These are phyloP conservation scores for Dianthus caryophyllus DNA, from an alignment of 148 eudicot genomes.

Conservation along the genomic window DNA sequence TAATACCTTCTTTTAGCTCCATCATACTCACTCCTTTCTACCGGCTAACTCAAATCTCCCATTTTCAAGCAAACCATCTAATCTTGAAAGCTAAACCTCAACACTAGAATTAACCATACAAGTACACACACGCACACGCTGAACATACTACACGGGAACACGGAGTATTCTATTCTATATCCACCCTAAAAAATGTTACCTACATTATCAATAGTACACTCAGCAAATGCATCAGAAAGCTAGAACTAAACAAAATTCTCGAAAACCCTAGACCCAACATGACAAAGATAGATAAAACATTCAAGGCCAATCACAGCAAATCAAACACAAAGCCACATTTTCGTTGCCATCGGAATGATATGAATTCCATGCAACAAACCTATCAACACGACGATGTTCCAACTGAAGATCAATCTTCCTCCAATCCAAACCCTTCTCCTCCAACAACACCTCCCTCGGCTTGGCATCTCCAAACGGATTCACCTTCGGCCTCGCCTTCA, in stretches of 20 bases:
- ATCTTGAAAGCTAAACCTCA: neutral
- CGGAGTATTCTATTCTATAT: neutral
- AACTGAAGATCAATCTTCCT: slow-evolving; percentile 88
- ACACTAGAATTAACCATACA: neutral
- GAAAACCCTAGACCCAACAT: neutral
- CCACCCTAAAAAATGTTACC: neutral
- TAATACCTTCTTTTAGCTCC: neutral
- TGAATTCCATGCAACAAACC: slow-evolving; percentile 47
- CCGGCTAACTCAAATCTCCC: neutral
- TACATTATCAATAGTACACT: neutral
- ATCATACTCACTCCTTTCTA: neutral
- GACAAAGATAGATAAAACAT: neutral
- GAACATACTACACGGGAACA: too few species aligned
- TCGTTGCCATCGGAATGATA: neutral
- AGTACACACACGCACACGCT: neutral
- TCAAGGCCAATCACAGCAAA: neutral
- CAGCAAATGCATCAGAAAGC: neutral
- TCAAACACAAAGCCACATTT: slow-evolving; percentile 3
- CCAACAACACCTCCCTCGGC: slow-evolving; percentile 88
- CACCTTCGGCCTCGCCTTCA: slow-evolving; percentile 60
- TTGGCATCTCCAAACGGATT: slow-evolving; percentile 98
- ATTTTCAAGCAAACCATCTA: neutral
- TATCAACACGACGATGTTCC: slow-evolving; percentile 65
- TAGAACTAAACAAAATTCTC: neutral
- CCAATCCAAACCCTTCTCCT: slow-evolving; percentile 91